Evolutionary conservation across 345 rosid species (phyloP).

Genomic region (Salix arbutifolia): DNA sequence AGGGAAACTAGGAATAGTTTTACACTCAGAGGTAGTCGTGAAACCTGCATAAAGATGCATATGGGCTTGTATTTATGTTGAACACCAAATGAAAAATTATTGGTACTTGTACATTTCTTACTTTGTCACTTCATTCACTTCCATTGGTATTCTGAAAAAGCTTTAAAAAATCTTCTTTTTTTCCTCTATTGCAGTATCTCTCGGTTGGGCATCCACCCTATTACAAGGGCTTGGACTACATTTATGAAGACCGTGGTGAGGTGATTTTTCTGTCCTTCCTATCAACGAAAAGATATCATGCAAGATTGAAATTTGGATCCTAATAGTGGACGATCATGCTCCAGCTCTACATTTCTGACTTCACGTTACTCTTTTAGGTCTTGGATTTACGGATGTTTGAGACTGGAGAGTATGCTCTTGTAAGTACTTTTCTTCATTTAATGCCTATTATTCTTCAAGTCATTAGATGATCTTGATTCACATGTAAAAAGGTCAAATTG

Average conservation of each 20-base stretch:
- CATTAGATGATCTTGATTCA: no score
- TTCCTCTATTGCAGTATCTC: slow-evolving; percentile 50
- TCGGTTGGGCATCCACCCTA: slow-evolving; percentile 94
- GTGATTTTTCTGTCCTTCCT: slow-evolving; percentile 25
- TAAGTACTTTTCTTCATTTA: slow-evolving; percentile 34
- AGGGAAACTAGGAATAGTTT: no score
- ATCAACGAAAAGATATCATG: not conserved
- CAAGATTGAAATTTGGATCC: no score
- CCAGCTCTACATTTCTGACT: not conserved
- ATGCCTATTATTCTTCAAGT: not conserved
- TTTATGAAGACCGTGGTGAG: slow-evolving; percentile 95
- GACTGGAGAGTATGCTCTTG: slow-evolving; percentile 93
- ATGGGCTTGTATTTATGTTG: no score
- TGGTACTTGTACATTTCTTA: no score
- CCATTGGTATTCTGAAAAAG: not conserved
- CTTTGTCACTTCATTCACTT: no score
- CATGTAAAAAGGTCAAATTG: not conserved
- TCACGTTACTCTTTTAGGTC: slow-evolving; percentile 33
- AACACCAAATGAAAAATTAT: no score
- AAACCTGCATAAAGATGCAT: no score
- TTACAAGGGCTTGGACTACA: slow-evolving; percentile 91
- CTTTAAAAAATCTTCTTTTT: no score
- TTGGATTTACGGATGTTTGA: slow-evolving; percentile 77
- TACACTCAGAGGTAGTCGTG: no score
- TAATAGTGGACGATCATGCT: no score